Percentiles rank a stretch among this genome's conserved stretches.
Conservation (phyloP, 179 eudicot genomes). For the Pouteria campechiana region DNA sequence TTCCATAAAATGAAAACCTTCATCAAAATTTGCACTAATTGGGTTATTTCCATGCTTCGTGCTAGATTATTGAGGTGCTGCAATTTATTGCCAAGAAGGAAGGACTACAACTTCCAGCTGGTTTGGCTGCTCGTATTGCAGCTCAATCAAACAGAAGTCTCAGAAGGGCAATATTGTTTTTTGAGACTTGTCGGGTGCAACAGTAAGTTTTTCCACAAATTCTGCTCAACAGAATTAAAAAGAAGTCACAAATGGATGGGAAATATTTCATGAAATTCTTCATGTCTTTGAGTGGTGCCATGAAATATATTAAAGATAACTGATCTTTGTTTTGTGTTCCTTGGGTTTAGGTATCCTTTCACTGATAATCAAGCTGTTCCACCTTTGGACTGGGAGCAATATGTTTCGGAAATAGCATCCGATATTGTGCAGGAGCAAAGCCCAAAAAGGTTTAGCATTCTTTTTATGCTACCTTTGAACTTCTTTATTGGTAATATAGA, state of each 20-base stretch:
- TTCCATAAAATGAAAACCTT: no score
- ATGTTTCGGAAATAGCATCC: slow-evolving; percentile 73
- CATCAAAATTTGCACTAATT: no score
- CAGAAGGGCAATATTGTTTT: slow-evolving; percentile 75
- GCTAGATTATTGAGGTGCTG: slow-evolving; percentile 73
- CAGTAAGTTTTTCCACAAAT: slow-evolving; percentile 42
- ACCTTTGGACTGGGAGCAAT: slow-evolving; percentile 97
- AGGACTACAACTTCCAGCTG: slow-evolving; percentile 64
- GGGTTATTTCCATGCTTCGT: no score
- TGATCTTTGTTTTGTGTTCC: no score
- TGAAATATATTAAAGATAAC: no score
- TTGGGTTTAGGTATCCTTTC: slow-evolving; percentile 94
- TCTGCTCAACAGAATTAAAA: no score
- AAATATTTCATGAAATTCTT: no score
- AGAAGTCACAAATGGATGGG: no score
- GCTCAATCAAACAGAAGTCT: slow-evolving; percentile 77
- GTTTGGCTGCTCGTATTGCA: slow-evolving; percentile 73
- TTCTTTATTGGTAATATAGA: no score
- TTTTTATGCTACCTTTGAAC: background rate
- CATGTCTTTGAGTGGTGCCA: no score
- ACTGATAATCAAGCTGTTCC: slow-evolving; percentile 61
- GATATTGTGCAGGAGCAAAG: slow-evolving; percentile 95
- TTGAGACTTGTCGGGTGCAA: slow-evolving; percentile 92
- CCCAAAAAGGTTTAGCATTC: slow-evolving; percentile 63
- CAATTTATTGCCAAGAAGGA: slow-evolving; percentile 89